Base-by-base conservation (phyloP, 2,329 filamentous ascomycete species). In the Acarospora socialis region DNA sequence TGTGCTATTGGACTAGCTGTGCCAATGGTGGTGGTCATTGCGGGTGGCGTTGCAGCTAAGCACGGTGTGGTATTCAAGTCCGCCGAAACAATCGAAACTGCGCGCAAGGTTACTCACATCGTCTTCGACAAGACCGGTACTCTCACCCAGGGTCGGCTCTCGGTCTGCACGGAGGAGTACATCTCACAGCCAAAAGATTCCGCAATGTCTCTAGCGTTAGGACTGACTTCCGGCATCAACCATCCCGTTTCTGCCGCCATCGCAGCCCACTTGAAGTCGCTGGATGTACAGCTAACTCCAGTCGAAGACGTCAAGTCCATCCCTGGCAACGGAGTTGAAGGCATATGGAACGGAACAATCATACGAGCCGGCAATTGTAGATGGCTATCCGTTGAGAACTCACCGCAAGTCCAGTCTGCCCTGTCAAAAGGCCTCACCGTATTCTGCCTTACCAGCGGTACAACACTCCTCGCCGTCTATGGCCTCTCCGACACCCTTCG, bases 101-200 rank as follows among this genome's bases (percentile, higher is more conserved):
- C 70, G 0, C 57, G 66, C 33, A 74, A 69, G 36, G 57, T 68
- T 0, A 65, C 70, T 0, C 71, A 84, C 43, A 67, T 84, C 2
- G 65, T 87, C 0, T 79, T 87, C 42, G 80, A 87, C 58, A 87
- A 87, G 53, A 87, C 81, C 0, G 80, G 81, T 0, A 87, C 80
- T 0, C 50, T 87, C 6, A 86, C 80, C 0, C 49, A 60, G 16
- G 76, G 73, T 0, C 60, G 63, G 12, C 50, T 68, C 2, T 37
- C 45, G 0, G 61, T 65, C 5, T 45, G 53, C 1, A 38, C 42
- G 5, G 44, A 53, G 38, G 34, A 47, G 15, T 48, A 51, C 30
- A 27, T 50, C 3, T 8, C 25, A 8, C 40, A 32, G 20, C 21
- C 25, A 5, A 18, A 42, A 2, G 27, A 23, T 4, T 33, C 40